phyloP scores from a whole-genome alignment of 805 yeast genomes.

The Candida orba region DNA sequence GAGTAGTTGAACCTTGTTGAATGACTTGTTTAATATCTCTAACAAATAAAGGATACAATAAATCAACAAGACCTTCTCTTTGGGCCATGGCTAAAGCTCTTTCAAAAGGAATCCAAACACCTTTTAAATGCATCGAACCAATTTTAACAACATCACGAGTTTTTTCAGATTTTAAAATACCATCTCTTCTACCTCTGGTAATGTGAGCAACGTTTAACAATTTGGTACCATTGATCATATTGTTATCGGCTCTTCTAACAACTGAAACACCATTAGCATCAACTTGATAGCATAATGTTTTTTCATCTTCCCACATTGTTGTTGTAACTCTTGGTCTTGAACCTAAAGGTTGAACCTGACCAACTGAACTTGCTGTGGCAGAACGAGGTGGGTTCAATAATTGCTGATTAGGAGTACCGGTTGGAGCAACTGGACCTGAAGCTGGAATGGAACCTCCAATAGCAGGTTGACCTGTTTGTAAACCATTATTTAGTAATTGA shows the following conservation, averaged over 20 bases:
- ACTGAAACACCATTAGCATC: conserved; percentile 77
- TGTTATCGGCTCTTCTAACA: conserved; percentile 77
- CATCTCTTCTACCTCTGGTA: conserved; percentile 85
- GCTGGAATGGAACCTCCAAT: not conserved
- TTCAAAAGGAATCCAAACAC: conserved; percentile 87
- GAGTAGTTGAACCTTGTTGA: conserved; percentile 29
- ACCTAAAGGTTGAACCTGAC: conserved; percentile 25
- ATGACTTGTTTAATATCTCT: conserved; percentile 55
- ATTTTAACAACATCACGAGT: conserved; percentile 75
- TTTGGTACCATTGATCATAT: conserved; percentile 83
- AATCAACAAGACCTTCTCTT: conserved; percentile 64
- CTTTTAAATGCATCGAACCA: conserved; percentile 83
- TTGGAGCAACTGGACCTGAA: not conserved
- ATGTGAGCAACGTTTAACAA: conserved; percentile 76
- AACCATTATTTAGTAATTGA: conserved; percentile 9
- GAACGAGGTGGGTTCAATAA: not conserved
- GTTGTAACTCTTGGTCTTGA: conserved; percentile 61
- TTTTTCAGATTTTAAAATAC: conserved; percentile 71
- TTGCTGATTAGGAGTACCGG: not conserved
- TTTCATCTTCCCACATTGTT: conserved; percentile 89
- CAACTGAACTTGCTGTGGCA: conserved; percentile 7
- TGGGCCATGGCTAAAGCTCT: conserved; percentile 78
- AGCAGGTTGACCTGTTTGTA: not conserved
- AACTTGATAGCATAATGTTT: conserved; percentile 77
- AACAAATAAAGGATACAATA: conserved; percentile 62